Evolutionary conservation across 129 eudicot genomes (phyloP).

Genomic region (Ambrosia artemisiifolia): DNA sequence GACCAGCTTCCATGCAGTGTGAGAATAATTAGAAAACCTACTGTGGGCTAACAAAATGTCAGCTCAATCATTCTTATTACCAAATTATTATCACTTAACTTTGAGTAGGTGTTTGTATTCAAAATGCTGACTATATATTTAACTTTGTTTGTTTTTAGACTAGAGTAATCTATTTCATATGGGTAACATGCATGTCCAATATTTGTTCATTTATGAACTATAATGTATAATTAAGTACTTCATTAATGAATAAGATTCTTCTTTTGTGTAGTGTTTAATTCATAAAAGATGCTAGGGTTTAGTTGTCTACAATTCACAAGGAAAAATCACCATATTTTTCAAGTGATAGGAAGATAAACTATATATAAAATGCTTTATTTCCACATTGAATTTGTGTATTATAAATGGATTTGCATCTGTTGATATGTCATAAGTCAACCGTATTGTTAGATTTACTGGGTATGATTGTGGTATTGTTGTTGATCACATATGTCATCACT

Average conservation of each 20-base stretch:
- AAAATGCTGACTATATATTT: background rate
- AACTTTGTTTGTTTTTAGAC: constrained; percentile 13
- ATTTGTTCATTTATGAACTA: constrained; percentile 13
- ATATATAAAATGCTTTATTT: constrained; percentile 1
- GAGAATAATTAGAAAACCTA: constrained; percentile 8
- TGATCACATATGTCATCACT: background rate
- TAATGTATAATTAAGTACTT: constrained; percentile 10
- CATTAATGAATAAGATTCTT: background rate
- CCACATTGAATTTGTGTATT: background rate
- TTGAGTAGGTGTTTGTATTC: constrained; percentile 7
- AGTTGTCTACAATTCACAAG: background rate
- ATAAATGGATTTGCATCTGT: background rate
- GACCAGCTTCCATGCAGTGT: constrained; percentile 21
- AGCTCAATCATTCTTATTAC: background rate
- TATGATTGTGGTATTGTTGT: too few species aligned
- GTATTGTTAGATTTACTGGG: too few species aligned
- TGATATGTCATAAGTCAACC: background rate
- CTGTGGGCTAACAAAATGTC: constrained; percentile 8
- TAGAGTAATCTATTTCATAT: constrained; percentile 28
- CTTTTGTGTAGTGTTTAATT: too few species aligned
- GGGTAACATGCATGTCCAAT: constrained; percentile 35
- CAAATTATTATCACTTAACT: constrained; percentile 12
- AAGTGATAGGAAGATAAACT: background rate
- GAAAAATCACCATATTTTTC: background rate
- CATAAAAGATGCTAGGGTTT: background rate